Conservation (phyloP, 1,139 yeast genomes). For the Sugiyamaella neomexicana region DNA sequence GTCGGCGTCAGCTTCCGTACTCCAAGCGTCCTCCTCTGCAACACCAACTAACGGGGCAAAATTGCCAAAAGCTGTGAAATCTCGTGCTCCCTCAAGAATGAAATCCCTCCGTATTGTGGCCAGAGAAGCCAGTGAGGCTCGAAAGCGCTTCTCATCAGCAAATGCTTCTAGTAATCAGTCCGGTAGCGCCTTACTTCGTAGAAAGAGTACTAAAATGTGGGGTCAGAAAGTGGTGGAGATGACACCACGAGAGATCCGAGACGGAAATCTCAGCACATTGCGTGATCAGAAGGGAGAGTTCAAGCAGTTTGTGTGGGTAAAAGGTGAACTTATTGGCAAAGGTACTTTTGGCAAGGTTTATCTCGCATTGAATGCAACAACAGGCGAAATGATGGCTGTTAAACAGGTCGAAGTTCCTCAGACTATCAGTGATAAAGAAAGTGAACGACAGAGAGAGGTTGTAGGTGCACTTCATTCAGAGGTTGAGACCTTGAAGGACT, state of each 20-base stretch:
- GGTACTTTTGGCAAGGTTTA: constrained; percentile 98
- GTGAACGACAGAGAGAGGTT: constrained; percentile 52
- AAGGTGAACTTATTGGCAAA: constrained; percentile 93
- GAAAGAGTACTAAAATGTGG: constrained; percentile 96
- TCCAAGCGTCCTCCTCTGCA: too few species aligned
- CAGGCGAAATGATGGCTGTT: constrained; percentile 98
- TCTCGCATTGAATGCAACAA: constrained; percentile 88
- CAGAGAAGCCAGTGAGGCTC: constrained; percentile 75
- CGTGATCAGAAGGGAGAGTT: constrained; percentile 65
- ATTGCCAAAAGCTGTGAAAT: constrained; percentile 5
- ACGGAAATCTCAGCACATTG: constrained; percentile 56
- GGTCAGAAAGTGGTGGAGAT: constrained; percentile 92
- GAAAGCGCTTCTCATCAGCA: constrained; percentile 42
- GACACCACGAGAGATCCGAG: constrained; percentile 66
- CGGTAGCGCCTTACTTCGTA: constrained; percentile 48
- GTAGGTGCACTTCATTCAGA: constrained; percentile 86
- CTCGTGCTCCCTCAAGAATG: constrained; percentile 49
- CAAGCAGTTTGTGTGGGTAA: constrained; percentile 94
- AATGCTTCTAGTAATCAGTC: constrained; percentile 9
- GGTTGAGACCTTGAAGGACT: constrained; percentile 89
- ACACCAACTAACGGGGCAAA: constrained; percentile 6
- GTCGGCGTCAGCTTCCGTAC: too few species aligned
- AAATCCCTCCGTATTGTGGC: constrained; percentile 92
- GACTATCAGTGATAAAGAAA: constrained; percentile 48
- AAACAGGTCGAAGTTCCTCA: constrained; percentile 83